Conservation (phyloP, 495 filamentous ascomycete genomes). For the Hypoxylon intermedium region DNA sequence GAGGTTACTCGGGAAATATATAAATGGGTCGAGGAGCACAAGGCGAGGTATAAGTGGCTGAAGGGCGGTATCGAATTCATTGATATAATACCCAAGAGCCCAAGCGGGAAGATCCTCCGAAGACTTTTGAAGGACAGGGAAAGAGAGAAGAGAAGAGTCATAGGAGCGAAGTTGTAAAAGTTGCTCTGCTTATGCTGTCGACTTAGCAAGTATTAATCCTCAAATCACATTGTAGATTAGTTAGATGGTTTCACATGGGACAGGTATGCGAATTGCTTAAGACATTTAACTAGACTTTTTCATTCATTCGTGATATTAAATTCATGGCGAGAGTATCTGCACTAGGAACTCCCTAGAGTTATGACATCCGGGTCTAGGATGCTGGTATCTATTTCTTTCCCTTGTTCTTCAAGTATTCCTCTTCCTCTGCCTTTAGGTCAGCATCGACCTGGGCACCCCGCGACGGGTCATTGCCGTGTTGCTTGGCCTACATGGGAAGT, state of each 20-base stretch:
- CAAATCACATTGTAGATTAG: neutral
- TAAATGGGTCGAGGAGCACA: conserved; percentile 81
- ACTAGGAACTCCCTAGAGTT: neutral
- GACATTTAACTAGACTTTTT: neutral
- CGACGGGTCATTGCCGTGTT: conserved; percentile 71
- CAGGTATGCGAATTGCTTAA: neutral
- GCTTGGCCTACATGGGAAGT: conserved; percentile 55
- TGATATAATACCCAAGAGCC: conserved; percentile 82
- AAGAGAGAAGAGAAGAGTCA: conserved; percentile 68
- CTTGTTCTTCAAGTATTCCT: conserved; percentile 67
- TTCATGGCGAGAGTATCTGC: neutral
- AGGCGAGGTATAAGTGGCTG: conserved; percentile 88
- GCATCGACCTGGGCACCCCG: conserved; percentile 72
- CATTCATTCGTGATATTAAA: neutral
- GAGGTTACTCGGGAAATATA: conserved; percentile 67
- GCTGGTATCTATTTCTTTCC: conserved; percentile 32
- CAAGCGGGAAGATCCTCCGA: conserved; percentile 90
- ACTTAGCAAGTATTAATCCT: neutral
- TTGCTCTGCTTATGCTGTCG: neutral
- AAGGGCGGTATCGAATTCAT: conserved; percentile 83
- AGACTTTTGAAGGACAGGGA: conserved; percentile 81
- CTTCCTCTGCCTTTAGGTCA: conserved; percentile 67
- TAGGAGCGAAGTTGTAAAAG: conserved; percentile 59
- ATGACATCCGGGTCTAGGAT: neutral
- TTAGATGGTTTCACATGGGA: neutral